Conservation (phyloP, 805 yeast genomes). For the Cyberlindnera veronae region DNA sequence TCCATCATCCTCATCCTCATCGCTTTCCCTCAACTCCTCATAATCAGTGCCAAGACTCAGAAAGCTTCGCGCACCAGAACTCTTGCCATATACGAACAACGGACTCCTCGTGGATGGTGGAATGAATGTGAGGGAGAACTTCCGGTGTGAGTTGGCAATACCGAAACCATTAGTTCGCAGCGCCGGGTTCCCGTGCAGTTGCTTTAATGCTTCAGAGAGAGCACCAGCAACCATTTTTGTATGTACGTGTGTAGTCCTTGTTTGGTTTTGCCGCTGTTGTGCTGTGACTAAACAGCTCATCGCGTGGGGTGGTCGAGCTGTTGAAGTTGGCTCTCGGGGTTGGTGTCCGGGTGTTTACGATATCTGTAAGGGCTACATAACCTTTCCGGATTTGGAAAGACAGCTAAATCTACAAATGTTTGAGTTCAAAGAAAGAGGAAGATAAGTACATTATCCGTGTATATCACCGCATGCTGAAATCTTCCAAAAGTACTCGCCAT, state of each 20-base stretch:
- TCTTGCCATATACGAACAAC: conserved; percentile 30
- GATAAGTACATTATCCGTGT: neutral
- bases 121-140: conserved; percentile 34
- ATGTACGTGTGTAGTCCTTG: too few species aligned
- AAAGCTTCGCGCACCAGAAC: conserved; percentile 37
- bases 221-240: conserved; percentile 16
- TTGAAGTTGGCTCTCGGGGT: too few species aligned
- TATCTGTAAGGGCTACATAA: too few species aligned
- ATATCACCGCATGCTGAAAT: conserved; percentile 19
- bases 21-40: conserved; percentile 29
- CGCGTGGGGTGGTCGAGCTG: too few species aligned
- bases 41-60: conserved; percentile 37
- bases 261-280: too few species aligned
- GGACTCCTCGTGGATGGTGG: conserved; percentile 42
- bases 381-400: too few species aligned
- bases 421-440: too few species aligned
- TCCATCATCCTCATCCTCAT: conserved; percentile 24
- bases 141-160: conserved; percentile 38
- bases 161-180: conserved; percentile 40
- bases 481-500: conserved; percentile 19
- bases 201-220: conserved; percentile 22
- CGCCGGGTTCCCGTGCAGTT: conserved; percentile 32
- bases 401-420: too few species aligned
- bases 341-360: too few species aligned
- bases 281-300: too few species aligned